Conservation (phyloP, 2,329 filamentous ascomycete species). For the Colletotrichum sp. region DNA sequence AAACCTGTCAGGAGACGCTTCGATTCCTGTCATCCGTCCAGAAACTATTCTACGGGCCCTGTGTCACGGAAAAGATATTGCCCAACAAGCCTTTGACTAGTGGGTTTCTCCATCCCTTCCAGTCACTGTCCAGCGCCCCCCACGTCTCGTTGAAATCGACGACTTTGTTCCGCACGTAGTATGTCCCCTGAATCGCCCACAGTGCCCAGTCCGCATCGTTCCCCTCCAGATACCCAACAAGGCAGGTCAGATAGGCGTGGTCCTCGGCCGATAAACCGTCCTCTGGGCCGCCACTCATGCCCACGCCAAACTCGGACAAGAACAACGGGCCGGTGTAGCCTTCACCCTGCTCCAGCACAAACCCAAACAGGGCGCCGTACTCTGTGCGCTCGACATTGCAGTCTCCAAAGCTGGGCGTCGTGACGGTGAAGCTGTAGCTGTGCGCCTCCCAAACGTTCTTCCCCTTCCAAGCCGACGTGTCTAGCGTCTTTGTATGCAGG, state of each 20-base stretch:
- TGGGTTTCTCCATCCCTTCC: constrained; percentile 42
- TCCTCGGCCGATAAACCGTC: constrained; percentile 50
- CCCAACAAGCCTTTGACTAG: constrained; percentile 39
- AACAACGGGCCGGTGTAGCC: constrained; percentile 59
- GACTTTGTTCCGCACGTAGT: constrained; percentile 58
- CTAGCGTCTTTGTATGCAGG: constrained; percentile 42
- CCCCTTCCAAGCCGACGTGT: constrained; percentile 47
- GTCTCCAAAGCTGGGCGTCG: constrained; percentile 43
- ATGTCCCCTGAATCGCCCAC: constrained; percentile 64
- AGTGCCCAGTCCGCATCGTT: constrained; percentile 67
- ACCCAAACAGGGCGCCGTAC: constrained; percentile 55
- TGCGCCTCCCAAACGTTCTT: constrained; percentile 69
- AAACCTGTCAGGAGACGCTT: background rate
- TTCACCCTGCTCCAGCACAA: constrained; percentile 53
- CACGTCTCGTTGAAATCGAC: constrained; percentile 59
- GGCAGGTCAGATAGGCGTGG: constrained; percentile 53
- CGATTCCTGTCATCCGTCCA: background rate
- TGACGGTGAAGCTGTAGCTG: constrained; percentile 60
- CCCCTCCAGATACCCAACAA: constrained; percentile 55
- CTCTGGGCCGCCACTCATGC: constrained; percentile 45
- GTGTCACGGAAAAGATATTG: constrained; percentile 43
- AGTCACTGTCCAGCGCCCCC: constrained; percentile 51
- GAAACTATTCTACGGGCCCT: constrained; percentile 32
- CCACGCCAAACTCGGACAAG: constrained; percentile 64
- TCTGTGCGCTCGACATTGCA: constrained; percentile 47